These are phyloP conservation scores for Backusella parvicylindrica DNA, from an alignment of 192 early-diverging fungal genomes.

Conservation along the genomic window DNA sequence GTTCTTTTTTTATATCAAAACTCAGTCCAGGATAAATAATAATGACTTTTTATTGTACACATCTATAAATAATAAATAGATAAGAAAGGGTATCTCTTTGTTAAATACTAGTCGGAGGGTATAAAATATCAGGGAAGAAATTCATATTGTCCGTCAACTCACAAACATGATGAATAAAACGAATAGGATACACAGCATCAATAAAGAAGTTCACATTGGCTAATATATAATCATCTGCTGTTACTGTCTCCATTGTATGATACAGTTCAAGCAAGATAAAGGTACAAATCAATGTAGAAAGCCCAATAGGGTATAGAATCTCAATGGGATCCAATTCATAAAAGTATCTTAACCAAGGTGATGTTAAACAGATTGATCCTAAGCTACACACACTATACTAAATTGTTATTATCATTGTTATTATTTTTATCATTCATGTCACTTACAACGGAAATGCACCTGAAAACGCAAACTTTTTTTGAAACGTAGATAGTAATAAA, in stretches of 20 bases:
- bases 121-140: conserved; percentile 14
- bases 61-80: background rate
- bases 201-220: conserved; percentile 30
- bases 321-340: conserved; percentile 18
- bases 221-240: conserved; percentile 23
- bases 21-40: background rate
- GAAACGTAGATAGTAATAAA: conserved; percentile 18
- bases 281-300: conserved; percentile 17
- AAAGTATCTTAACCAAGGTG: conserved; percentile 10
- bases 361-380: conserved; percentile 18
- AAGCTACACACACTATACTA: conserved; percentile 14
- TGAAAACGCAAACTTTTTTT: conserved; percentile 16
- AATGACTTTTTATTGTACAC: background rate
- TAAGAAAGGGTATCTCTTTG: background rate
- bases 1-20: background rate
- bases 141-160: conserved; percentile 28
- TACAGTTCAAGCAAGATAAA: conserved; percentile 30
- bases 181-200: conserved; percentile 32
- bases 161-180: conserved; percentile 34
- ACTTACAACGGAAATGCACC: conserved; percentile 25
- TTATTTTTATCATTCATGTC: background rate
- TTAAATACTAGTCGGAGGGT: background rate
- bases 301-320: conserved; percentile 17
- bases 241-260: conserved; percentile 19
- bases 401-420: background rate